Percentiles rank a stretch among this genome's conserved stretches.
Evolutionary conservation across 1,284 basidiomycete species (phyloP).

Genomic region (Rhodotorula sp.): DNA sequence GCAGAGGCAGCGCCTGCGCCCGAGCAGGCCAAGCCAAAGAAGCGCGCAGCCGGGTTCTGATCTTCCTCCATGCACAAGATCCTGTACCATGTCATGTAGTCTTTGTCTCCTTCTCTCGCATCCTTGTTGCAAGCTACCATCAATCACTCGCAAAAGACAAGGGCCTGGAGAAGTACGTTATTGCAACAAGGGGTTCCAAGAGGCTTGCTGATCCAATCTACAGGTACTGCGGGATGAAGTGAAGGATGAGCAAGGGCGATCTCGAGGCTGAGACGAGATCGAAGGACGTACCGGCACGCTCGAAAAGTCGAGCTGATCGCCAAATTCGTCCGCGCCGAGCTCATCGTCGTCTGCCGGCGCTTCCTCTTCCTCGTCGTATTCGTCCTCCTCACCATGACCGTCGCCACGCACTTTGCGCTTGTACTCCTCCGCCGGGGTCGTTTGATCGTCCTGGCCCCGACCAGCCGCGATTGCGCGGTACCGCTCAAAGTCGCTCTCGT

Average conservation of each 20-base stretch:
- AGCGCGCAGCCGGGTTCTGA: background rate
- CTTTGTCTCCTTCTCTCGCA: background rate
- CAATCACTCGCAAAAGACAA: too few species aligned
- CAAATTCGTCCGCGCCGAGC: constrained; percentile 40
- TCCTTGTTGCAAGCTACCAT: background rate
- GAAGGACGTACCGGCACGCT: constrained; percentile 40
- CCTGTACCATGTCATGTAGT: background rate
- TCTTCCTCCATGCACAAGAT: background rate
- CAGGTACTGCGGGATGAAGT: constrained; percentile 13
- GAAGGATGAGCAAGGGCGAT: background rate
- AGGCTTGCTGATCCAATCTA: background rate
- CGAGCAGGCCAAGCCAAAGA: background rate
- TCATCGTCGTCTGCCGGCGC: constrained; percentile 28
- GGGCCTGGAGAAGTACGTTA: too few species aligned
- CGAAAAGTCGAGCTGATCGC: constrained; percentile 42
- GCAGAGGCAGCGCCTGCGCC: background rate
- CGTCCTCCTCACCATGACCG: constrained; percentile 30
- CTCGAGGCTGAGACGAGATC: too few species aligned
- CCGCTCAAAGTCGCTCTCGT: constrained; percentile 42
- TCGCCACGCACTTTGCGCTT: constrained; percentile 27
- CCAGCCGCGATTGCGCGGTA: constrained; percentile 20
- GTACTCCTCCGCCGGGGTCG: constrained; percentile 41
- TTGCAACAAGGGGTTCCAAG: too few species aligned
- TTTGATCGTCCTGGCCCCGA: constrained; percentile 4
- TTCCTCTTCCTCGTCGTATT: constrained; percentile 24